These are phyloP conservation scores for Nakataea oryzae DNA, from an alignment of 2,329 filamentous ascomycete species.

Conservation along the genomic window DNA sequence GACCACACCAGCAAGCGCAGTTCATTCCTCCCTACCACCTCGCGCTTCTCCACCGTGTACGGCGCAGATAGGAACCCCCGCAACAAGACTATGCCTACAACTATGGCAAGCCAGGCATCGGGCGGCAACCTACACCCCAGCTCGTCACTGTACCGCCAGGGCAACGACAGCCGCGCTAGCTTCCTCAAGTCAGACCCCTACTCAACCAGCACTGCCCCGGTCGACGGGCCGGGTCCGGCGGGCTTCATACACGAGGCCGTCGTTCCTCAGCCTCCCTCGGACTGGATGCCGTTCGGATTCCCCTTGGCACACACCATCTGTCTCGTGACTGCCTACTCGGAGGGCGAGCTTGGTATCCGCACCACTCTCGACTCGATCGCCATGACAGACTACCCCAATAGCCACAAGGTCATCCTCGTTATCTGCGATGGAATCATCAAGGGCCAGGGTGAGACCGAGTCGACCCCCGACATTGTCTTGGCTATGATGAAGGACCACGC, in stretches of 20 bases:
- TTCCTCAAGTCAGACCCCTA: slow-evolving; percentile 53
- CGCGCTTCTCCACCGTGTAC: slow-evolving; percentile 86
- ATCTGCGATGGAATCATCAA: slow-evolving; percentile 98
- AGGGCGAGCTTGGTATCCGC: slow-evolving; percentile 84
- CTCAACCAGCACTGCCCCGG: slow-evolving; percentile 37
- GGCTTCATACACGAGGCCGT: slow-evolving; percentile 97
- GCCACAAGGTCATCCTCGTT: slow-evolving; percentile 92
- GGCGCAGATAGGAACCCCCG: slow-evolving; percentile 53
- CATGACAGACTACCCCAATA: slow-evolving; percentile 97
- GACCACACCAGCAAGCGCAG: slow-evolving; percentile 71
- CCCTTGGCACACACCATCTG: slow-evolving; percentile 90
- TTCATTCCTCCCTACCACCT: slow-evolving; percentile 89
- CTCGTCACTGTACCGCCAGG: slow-evolving; percentile 56
- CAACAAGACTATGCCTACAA: slow-evolving; percentile 58
- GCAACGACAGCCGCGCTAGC: slow-evolving; percentile 53
- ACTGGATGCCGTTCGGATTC: slow-evolving; percentile 96
- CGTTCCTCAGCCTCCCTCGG: slow-evolving; percentile 88
- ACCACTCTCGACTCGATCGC: slow-evolving; percentile 94
- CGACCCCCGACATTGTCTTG: slow-evolving; percentile 83
- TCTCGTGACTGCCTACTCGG: slow-evolving; percentile 92
- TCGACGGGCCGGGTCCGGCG: slow-evolving; percentile 68
- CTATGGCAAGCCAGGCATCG: slow-evolving; percentile 85
- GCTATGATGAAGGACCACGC: slow-evolving; percentile 93
- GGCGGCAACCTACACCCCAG: slow-evolving; percentile 60
- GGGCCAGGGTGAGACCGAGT: slow-evolving; percentile 75